Base-by-base conservation (phyloP, 331 rosid species). In the Rosa hybrid region DNA sequence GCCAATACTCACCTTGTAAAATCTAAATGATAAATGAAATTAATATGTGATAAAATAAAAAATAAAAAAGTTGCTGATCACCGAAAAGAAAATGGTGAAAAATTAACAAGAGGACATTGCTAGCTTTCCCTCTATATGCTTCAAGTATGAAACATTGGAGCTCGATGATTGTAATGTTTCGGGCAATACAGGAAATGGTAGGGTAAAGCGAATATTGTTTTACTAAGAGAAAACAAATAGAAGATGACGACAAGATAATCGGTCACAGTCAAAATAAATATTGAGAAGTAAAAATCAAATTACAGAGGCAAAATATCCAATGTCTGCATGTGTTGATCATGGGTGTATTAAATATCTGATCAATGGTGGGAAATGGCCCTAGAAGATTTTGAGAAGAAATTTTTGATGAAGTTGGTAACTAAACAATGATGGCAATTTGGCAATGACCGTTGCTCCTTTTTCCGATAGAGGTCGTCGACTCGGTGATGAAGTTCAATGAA, bases 1-100 rank as follows among this genome's bases (percentile, higher is more conserved):
- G 64, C 50, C 68, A n/a, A 80, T 77, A 25, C 23, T 81, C 76
- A 34, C 80, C 85, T 71, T 75, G 48, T 17, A 75, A 44, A 67
- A 7, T 14, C 14, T 38, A 38, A 67, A 38, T 2, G 21, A 39
- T 39, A 64, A 34, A 30, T 18, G 11, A 14, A 60, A 25, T 25
- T 23, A 60, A 30, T 46, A 17, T 5, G 25, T 41, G 38, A 48
- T 77, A 6, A 4, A 27, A 27, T 17, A 62, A 30, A 1, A 30
- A 46, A 63, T 3, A 20, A 63, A 63, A 49, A 8, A 60, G 30
- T 6, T 10, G 18, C 59, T 44, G 59, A 60, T 60, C 59, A 60
- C 75, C 64, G 7, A 2, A 49, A 67, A 68, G 16, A 51, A 78
- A 13, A 77, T 17, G 50, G 6, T 1, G 10, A 30, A 64, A 34